Evolutionary conservation across 305 asterid genomes (phyloP).

Genomic region (Rubia occidens): DNA sequence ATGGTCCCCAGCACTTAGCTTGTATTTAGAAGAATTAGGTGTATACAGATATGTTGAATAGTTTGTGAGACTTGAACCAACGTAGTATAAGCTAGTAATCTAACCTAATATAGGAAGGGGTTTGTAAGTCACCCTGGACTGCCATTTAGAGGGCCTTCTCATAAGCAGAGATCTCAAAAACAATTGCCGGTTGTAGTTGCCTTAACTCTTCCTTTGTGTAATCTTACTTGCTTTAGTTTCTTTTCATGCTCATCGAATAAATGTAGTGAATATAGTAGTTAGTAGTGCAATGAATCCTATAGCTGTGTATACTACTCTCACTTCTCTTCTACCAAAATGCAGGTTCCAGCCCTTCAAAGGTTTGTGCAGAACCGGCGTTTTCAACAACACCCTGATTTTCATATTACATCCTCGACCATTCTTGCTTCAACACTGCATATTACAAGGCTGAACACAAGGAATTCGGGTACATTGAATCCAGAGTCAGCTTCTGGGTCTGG

Average conservation of each 20-base stretch:
- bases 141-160: too few relatives aligned
- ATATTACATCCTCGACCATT: slow-evolving; percentile 81
- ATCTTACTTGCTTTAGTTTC: neutral
- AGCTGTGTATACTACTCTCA: neutral
- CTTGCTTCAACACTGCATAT: slow-evolving; percentile 92
- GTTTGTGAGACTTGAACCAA: slow-evolving; percentile 2
- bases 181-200: too few relatives aligned
- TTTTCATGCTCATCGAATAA: neutral
- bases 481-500: slow-evolving; percentile 40
- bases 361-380: slow-evolving; percentile 79
- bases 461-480: slow-evolving; percentile 40
- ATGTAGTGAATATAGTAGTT: neutral
- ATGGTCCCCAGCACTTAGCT: neutral
- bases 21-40: neutral
- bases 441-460: slow-evolving; percentile 74
- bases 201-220: too few relatives aligned
- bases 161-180: too few relatives aligned
- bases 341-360: slow-evolving; percentile 98
- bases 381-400: slow-evolving; percentile 95
- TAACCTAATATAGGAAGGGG: neutral
- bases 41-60: neutral
- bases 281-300: too few relatives aligned
- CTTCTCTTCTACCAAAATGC: slow-evolving; percentile 5
- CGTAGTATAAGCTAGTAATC: neutral
- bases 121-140: too few relatives aligned